Evolutionary conservation across 2,329 filamentous ascomycete genomes (phyloP), one percentile per base, ranked within the genome.

Genomic region (Fusarium verrucosum): DNA sequence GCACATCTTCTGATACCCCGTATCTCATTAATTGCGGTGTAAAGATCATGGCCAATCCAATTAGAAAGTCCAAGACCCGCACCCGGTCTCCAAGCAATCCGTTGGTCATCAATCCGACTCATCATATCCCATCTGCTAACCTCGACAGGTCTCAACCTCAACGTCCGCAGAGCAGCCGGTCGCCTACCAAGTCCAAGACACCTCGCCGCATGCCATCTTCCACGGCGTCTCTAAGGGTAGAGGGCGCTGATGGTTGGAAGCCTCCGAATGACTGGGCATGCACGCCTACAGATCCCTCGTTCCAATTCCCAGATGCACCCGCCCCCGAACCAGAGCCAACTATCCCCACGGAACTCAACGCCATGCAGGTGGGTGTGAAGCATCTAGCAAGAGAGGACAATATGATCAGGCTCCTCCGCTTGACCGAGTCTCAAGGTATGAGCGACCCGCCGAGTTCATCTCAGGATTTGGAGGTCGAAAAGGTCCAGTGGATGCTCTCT

Each of bases 401-500:
- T 2, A 26, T 51, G 8, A n/a, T 44, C 1, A 62, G 63, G 6
- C 20, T 66, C 0, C n/a, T 66, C 3, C 52, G 62, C 3, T 16
- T 66, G 3, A 51, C 42, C 19, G 62, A 52, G 16, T 42, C 43
- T 1, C 49, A 59, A 2, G 13, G 28, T 7, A 20, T 22, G 3
- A 49, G 22, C 13, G 25, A 10, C 0, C 38, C 63, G 0, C 63
- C 63, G 0, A 36, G 33, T 14, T 47, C 40, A 10, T 49, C 26
- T 3, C 26, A 45, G 14, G 59, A 59, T 50, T 69, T 84, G 7
- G 83, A 85, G 52, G 77, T 85, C 45, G 82, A 85, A 58, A 86
- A 84, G 69, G 85, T 85, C 66, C 65, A 69, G 37, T 89, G 87
- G 87, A 83, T 92, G 76, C 78, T 88, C 36, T 86, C 83, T 19